These are phyloP conservation scores for Limnanthes douglasii DNA, from an alignment of 345 rosid genomes.

Conservation along the genomic window DNA sequence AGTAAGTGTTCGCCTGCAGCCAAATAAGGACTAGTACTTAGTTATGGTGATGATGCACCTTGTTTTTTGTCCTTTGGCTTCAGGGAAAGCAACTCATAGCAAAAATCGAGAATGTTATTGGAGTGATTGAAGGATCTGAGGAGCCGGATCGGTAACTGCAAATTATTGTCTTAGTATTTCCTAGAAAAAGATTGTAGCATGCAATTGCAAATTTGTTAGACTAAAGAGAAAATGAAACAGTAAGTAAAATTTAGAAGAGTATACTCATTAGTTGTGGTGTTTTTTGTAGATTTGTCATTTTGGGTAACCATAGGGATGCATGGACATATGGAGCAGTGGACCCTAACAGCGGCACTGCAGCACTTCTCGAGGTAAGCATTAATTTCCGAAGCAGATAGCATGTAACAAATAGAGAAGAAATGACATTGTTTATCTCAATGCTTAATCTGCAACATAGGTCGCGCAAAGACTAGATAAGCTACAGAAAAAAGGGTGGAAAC, in stretches of 20 bases:
- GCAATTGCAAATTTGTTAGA: too few relatives aligned
- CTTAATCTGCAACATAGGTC: slow-evolving; percentile 19
- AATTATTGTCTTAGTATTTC: not conserved
- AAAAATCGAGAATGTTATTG: slow-evolving; percentile 67
- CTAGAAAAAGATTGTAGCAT: not conserved
- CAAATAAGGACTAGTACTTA: too few relatives aligned
- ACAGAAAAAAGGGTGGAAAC: slow-evolving; percentile 56
- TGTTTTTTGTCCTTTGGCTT: too few relatives aligned
- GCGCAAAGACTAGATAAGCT: slow-evolving; percentile 54
- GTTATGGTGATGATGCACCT: too few relatives aligned
- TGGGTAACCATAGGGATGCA: slow-evolving; percentile 89
- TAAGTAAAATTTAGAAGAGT: too few relatives aligned
- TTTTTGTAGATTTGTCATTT: slow-evolving; percentile 34
- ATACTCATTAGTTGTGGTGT: not conserved
- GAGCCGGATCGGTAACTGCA: slow-evolving; percentile 68
- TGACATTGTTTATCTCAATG: too few relatives aligned
- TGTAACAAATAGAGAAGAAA: too few relatives aligned
- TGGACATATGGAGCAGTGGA: slow-evolving; percentile 91
- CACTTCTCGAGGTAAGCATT: slow-evolving; percentile 48
- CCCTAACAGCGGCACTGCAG: slow-evolving; percentile 84
- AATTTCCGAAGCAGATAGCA: too few relatives aligned
- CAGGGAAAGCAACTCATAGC: slow-evolving; percentile 53
- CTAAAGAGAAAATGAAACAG: too few relatives aligned
- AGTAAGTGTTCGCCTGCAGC: too few relatives aligned
- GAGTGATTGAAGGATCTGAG: slow-evolving; percentile 54